Evolutionary conservation across 2,329 filamentous ascomycete species (phyloP).

Genomic region (Tetracladium maxilliforme): DNA sequence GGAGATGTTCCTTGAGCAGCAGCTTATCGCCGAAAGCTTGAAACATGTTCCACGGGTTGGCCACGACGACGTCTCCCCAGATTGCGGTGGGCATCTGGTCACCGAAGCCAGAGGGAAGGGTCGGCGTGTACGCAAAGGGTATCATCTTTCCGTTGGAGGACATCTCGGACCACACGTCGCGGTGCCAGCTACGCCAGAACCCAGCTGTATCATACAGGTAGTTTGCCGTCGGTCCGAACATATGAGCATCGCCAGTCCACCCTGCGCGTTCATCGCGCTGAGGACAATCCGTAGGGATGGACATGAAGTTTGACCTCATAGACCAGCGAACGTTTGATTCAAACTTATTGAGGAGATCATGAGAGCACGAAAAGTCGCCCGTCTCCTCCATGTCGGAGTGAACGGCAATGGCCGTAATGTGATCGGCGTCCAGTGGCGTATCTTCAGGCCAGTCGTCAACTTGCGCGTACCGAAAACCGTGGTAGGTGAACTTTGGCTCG

Average conservation of each 20-base stretch:
- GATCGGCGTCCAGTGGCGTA: slow-evolving; percentile 1
- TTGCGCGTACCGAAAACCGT: slow-evolving; percentile 30
- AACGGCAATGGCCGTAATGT: slow-evolving; percentile 16
- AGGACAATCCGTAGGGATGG: slow-evolving; percentile 29
- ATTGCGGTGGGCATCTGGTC: slow-evolving; percentile 10
- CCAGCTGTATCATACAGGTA: slow-evolving; percentile 24
- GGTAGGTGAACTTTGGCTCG: slow-evolving; percentile 27
- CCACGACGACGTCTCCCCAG: slow-evolving; percentile 27
- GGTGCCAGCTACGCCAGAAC: slow-evolving; percentile 21
- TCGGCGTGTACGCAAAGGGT: slow-evolving; percentile 14
- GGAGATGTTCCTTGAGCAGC: slow-evolving; percentile 21
- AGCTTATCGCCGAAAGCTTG: slow-evolving; percentile 19
- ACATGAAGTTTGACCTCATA: slow-evolving; percentile 29
- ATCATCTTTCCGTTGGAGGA: slow-evolving; percentile 11
- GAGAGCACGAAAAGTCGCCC: slow-evolving; percentile 12
- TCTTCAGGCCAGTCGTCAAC: slow-evolving; percentile 18
- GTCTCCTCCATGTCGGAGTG: slow-evolving; percentile 22
- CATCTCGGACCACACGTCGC: slow-evolving; percentile 21
- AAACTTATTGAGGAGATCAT: slow-evolving; percentile 24
- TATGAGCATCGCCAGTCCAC: slow-evolving; percentile 30
- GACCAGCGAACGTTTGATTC: slow-evolving; percentile 29
- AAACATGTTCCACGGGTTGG: slow-evolving; percentile 25
- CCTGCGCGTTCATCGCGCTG: slow-evolving; percentile 31
- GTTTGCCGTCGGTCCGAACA: slow-evolving; percentile 25
- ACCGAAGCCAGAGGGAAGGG: too few species aligned